A percentile compares a stretch with the other conserved stretches of the same genome.
Evolutionary conservation across 2,329 filamentous ascomycete species (phyloP).

Genomic region (Pyrenophora teres): DNA sequence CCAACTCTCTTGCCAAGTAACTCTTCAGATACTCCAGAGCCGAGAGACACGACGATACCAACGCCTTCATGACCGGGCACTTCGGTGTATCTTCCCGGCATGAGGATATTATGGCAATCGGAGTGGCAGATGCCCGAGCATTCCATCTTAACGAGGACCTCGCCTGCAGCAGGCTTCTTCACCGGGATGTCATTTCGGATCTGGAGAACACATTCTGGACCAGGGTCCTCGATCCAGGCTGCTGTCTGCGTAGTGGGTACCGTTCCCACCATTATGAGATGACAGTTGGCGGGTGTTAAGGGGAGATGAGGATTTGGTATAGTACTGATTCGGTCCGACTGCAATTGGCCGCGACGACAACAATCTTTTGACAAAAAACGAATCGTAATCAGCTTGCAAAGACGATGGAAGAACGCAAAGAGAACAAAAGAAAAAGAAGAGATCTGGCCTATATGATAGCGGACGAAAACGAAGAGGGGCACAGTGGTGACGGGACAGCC

Average conservation of each 20-base stretch:
- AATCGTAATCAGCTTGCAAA: not conserved
- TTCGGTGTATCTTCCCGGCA: constrained; percentile 51
- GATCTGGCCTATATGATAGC: not conserved
- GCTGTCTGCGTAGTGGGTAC: constrained; percentile 43
- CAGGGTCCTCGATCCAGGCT: constrained; percentile 46
- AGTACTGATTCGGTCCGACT: not conserved
- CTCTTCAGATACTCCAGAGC: constrained; percentile 26
- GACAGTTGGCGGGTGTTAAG: not conserved
- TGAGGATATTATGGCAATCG: constrained; percentile 53
- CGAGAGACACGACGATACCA: constrained; percentile 49
- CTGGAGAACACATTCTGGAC: constrained; percentile 42
- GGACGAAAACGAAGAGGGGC: not conserved
- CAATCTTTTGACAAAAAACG: no score
- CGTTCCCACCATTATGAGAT: constrained; percentile 3
- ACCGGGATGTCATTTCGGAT: constrained; percentile 45
- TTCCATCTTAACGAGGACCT: constrained; percentile 55
- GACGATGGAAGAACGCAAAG: no score
- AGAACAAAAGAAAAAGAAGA: no score
- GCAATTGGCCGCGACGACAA: not conserved
- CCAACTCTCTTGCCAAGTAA: constrained; percentile 49
- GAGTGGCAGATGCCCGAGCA: constrained; percentile 56
- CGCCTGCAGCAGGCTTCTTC: constrained; percentile 45
- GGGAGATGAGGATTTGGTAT: not conserved
- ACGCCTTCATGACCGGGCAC: constrained; percentile 56
- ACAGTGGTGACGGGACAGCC: not conserved